Base-by-base conservation (phyloP, 805 yeast genomes). In the Yamadazyma endophytica region DNA sequence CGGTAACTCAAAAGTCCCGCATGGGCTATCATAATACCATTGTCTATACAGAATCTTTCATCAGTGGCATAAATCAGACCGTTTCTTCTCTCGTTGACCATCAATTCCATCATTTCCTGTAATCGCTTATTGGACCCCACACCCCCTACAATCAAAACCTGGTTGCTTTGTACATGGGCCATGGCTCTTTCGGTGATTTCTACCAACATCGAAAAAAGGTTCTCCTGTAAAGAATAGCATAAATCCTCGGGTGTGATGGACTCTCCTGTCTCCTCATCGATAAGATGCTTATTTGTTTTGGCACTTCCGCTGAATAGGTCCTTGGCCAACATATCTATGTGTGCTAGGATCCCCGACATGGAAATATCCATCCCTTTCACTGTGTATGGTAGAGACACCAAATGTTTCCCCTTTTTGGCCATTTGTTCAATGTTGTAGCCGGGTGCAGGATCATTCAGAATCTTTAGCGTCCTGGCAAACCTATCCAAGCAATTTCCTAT, bases 21-120 rank as follows among this genome's bases (percentile, higher is more conserved):
- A 50, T 92, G 98, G 0, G 98, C 98, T 48, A 92, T 92, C 98
- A 92, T 92, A 22, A 90, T 92, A 8, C 98, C 98, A 50, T 92
- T 92, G 54, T 92, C 98, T 26, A 92, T 92, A 59, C 98, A 92
- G 53, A 92, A 90, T 36, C 97, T 62, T 52, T 92, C 97, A 56
- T 92, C 98, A 0, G 98, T 92, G 3, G 98, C 96, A 53, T 70
- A 87, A 3, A 92, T 81, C n/a, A 75, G 70, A 0, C 97, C 97
- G 43, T 79, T 78, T 36, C 57, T 61, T 42, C 98, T 68, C 49
- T 89, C 97, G 26, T 70, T 56, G 13, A 90, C 95, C 98, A 92
- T 92, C 27, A 73, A 60, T n/a, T 73, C 84, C 98, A 92, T 92
- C 98, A 92, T 92, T 47, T 85, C 79, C 54, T 92, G 98, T 38